Evolutionary conservation across 1,284 basidiomycete genomes (phyloP).

Genomic region (Ganoderma sinense): DNA sequence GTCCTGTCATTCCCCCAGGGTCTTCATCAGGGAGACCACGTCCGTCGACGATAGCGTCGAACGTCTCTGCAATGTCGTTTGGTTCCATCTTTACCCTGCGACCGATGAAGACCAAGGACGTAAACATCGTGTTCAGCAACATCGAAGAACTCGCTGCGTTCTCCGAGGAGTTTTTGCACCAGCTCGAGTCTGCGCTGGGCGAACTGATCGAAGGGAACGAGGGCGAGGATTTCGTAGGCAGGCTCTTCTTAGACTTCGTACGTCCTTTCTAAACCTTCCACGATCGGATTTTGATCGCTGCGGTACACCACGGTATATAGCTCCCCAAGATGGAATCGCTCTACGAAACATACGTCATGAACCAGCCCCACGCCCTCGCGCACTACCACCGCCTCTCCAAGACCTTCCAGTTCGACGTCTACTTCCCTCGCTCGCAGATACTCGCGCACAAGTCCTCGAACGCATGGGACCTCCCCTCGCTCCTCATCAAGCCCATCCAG

Average conservation of each 20-base stretch:
- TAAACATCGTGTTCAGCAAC: slow-evolving; percentile 82
- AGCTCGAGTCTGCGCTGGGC: slow-evolving; percentile 47
- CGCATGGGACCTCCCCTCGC: slow-evolving; percentile 93
- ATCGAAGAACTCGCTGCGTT: slow-evolving; percentile 78
- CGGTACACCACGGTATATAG: slow-evolving; percentile 46
- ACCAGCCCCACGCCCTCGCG: slow-evolving; percentile 79
- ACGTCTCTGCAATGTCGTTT: slow-evolving; percentile 55
- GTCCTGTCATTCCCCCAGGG: slow-evolving; percentile 40
- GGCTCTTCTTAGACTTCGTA: slow-evolving; percentile 79
- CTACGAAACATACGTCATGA: slow-evolving; percentile 89
- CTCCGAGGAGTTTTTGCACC: slow-evolving; percentile 70
- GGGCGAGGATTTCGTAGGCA: slow-evolving; percentile 80
- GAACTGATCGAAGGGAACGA: slow-evolving; percentile 62
- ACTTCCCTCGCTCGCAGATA: slow-evolving; percentile 73
- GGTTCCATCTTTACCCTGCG: slow-evolving; percentile 25
- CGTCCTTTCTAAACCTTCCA: not conserved
- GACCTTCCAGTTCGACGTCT: slow-evolving; percentile 65
- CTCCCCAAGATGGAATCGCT: slow-evolving; percentile 80
- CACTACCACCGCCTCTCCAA: slow-evolving; percentile 67
- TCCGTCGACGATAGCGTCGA: slow-evolving; percentile 61
- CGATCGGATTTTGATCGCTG: too few species aligned
- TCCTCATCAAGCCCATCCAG: slow-evolving; percentile 91
- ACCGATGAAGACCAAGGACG: slow-evolving; percentile 78
- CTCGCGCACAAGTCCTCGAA: slow-evolving; percentile 82
- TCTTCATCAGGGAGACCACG: slow-evolving; percentile 52